A percentile compares a stretch with the other conserved stretches of the same genome.
Evolutionary conservation across 2,329 filamentous ascomycete genomes (phyloP).

Genomic region (Monosporascus ibericus): DNA sequence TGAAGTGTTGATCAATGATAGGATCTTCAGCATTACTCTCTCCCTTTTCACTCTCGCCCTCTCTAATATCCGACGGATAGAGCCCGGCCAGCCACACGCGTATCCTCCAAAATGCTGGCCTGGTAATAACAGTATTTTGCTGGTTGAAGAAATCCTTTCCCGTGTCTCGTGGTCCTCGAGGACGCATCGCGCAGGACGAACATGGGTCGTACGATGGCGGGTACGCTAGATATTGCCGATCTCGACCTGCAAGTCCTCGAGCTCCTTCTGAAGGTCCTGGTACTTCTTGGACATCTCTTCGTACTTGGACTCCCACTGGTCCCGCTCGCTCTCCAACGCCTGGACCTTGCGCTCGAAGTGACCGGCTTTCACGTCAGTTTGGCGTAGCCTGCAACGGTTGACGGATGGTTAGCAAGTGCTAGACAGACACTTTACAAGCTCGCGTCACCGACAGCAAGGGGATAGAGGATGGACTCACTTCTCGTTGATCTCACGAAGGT

Average conservation of each 20-base stretch:
- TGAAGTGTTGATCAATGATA: not conserved
- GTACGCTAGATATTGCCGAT: conserved; percentile 77
- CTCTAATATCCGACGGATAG: conserved; percentile 9
- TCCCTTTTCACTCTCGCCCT: conserved; percentile 2
- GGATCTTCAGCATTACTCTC: not conserved
- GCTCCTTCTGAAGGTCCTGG: conserved; percentile 69
- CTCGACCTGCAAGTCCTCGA: conserved; percentile 77
- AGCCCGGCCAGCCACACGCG: conserved; percentile 13
- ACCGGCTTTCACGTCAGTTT: conserved; percentile 98
- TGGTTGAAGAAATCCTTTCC: conserved; percentile 13
- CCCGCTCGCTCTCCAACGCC: conserved; percentile 83
- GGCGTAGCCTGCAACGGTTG: conserved; percentile 66
- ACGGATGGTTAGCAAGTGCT: not conserved
- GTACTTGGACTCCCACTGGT: conserved; percentile 96
- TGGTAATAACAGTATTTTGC: conserved; percentile 8
- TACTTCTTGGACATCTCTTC: conserved; percentile 96
- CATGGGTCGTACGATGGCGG: not conserved
- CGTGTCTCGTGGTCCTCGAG: conserved; percentile 2
- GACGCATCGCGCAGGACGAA: not conserved
- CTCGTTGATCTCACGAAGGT: conserved; percentile 93
- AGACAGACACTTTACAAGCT: too few species aligned
- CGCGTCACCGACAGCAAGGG: too few species aligned
- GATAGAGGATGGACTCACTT: conserved; percentile 60
- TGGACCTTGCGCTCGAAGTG: conserved; percentile 99
- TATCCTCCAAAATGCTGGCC: conserved; percentile 14